phyloP scores from a whole-genome alignment of 2,329 filamentous ascomycete genomes.

The Fusarium bactridioides region DNA sequence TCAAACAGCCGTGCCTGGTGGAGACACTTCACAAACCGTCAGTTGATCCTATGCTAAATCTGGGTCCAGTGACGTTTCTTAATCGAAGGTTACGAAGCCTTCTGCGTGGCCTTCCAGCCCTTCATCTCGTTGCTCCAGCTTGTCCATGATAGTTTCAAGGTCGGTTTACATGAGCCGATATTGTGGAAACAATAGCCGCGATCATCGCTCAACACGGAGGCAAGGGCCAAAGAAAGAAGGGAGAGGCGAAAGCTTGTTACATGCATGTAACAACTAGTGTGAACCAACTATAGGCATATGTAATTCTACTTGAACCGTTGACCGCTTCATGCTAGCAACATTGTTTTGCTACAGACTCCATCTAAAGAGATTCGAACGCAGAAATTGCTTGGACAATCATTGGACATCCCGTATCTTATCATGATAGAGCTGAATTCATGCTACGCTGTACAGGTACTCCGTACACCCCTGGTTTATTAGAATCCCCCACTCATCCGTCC shows the following conservation, averaged over 20 bases:
- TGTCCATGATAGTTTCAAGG: slow-evolving; percentile 23
- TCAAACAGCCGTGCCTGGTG: slow-evolving; percentile 23
- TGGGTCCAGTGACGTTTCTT: slow-evolving; percentile 34
- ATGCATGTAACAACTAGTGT: slow-evolving; percentile 6
- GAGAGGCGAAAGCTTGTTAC: slow-evolving; percentile 24
- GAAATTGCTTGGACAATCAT: slow-evolving; percentile 10
- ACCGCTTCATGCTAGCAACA: slow-evolving; percentile 2
- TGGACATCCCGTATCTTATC: slow-evolving; percentile 12
- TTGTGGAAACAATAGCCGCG: slow-evolving; percentile 22
- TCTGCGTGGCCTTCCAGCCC: slow-evolving; percentile 13
- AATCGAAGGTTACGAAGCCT: slow-evolving; percentile 35
- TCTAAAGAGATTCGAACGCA: slow-evolving; percentile 5
- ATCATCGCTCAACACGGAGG: slow-evolving; percentile 27
- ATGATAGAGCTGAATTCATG: slow-evolving; percentile 13
- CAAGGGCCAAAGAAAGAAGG: slow-evolving; percentile 23
- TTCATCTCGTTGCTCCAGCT: slow-evolving; percentile 21
- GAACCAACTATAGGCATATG: not conserved
- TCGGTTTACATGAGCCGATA: slow-evolving; percentile 30
- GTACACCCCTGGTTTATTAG: not conserved
- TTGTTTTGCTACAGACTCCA: not conserved
- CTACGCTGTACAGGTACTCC: slow-evolving; percentile 14
- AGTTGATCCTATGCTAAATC: slow-evolving; percentile 29
- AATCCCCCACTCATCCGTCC: slow-evolving; percentile 26
- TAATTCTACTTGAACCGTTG: not conserved
- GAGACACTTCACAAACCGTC: slow-evolving; percentile 23